Evolutionary conservation across 129 eudicot species (phyloP).

Genomic region (Flaveria linearis): DNA sequence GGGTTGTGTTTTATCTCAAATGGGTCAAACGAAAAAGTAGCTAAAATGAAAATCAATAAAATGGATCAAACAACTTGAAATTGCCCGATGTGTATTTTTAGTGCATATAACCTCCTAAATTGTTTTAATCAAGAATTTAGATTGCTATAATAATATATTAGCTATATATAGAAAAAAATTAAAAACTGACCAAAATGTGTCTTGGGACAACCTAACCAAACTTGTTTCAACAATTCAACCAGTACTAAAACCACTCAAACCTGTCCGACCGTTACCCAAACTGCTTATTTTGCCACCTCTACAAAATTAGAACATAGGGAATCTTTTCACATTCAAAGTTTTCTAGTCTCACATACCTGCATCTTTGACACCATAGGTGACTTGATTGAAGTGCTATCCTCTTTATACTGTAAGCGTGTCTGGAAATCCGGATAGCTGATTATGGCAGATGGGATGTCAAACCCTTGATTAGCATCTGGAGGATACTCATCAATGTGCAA

Average conservation of each 20-base stretch:
- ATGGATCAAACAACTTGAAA: neutral
- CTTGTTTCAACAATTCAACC: neutral
- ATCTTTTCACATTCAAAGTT: conserved; percentile 1
- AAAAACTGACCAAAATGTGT: neutral
- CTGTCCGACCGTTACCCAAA: neutral
- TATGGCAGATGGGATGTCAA: conserved; percentile 96
- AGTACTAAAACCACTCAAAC: conserved; percentile 2
- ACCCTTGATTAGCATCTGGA: conserved; percentile 99
- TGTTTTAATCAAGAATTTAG: neutral
- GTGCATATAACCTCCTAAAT: conserved; percentile 7
- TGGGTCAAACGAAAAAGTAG: neutral
- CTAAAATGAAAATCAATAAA: neutral
- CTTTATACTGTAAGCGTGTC: conserved; percentile 50
- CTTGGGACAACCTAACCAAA: neutral
- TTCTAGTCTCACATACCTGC: conserved; percentile 49
- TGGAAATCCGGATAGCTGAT: conserved; percentile 74
- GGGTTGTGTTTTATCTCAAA: conserved; percentile 7
- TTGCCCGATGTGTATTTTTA: neutral
- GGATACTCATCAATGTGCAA: conserved; percentile 98
- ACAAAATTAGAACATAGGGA: conserved; percentile 13
- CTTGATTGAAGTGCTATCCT: conserved; percentile 39
- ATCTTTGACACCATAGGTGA: conserved; percentile 67
- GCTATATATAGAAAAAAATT: neutral
- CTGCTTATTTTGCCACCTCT: neutral
- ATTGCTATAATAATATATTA: neutral